Evolutionary conservation across 73 alveolate genomes (phyloP).

Genomic region (Blepharisma japonicum): DNA sequence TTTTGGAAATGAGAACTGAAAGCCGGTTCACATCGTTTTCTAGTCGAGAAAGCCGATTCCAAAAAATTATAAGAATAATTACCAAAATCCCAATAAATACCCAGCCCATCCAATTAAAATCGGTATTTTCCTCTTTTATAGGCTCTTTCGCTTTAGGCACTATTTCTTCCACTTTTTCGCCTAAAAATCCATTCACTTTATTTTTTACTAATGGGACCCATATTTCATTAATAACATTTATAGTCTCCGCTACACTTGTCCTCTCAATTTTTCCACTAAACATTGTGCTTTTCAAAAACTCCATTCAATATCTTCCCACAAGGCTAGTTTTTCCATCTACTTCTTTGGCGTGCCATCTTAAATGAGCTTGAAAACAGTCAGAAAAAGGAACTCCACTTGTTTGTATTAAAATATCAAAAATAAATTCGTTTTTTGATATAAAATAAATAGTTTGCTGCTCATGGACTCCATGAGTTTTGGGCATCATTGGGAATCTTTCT

Average conservation of each 20-base stretch:
- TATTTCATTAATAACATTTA: neutral
- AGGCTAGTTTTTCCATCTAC: neutral
- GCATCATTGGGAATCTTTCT: constrained; percentile 16
- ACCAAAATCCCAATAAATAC: no score
- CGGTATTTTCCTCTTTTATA: no score
- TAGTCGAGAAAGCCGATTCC: no score
- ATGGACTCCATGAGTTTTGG: neutral
- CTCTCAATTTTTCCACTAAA: constrained; percentile 15
- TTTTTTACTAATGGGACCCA: neutral
- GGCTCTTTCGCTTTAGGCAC: no score
- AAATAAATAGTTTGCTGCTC: constrained; percentile 12
- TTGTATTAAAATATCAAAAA: neutral
- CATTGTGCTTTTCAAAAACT: neutral
- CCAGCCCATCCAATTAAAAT: no score
- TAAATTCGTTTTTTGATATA: neutral
- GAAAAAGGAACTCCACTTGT: constrained; percentile 2
- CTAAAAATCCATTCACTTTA: neutral
- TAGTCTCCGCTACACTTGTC: neutral
- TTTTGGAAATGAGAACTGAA: no score
- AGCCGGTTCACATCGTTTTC: no score
- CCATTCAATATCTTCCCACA: neutral
- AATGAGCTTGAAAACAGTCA: constrained; percentile 10
- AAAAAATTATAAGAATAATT: no score
- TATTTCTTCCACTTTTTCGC: neutral
- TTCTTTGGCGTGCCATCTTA: neutral